Evolutionary conservation across 495 filamentous ascomycete genomes (phyloP).

Genomic region (Aspergillus panamensis): DNA sequence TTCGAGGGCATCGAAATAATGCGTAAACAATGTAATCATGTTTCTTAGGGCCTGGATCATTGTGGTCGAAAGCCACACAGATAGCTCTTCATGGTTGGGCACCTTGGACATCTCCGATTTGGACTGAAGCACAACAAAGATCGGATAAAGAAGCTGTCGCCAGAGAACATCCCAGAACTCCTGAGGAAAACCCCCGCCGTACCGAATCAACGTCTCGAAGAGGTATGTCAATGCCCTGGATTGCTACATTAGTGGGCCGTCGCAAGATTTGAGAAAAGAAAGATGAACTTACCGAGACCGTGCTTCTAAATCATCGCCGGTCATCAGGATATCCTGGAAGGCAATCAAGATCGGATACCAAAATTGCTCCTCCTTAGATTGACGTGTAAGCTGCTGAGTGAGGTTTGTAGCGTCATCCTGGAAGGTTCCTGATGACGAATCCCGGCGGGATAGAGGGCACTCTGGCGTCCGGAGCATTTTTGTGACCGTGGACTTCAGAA

Average conservation of each 20-base stretch:
- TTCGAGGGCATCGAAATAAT: slow-evolving; percentile 92
- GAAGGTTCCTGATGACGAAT: slow-evolving; percentile 32
- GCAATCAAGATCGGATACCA: slow-evolving; percentile 98
- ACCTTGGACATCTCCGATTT: slow-evolving; percentile 94
- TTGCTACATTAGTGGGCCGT: slow-evolving; percentile 7
- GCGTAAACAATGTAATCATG: slow-evolving; percentile 97
- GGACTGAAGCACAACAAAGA: slow-evolving; percentile 96
- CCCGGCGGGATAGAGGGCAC: slow-evolving; percentile 75
- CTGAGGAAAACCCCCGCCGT: slow-evolving; percentile 85
- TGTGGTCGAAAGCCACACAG: slow-evolving; percentile 98
- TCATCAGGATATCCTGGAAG: slow-evolving; percentile 99
- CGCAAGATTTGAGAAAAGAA: background rate
- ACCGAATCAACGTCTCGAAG: slow-evolving; percentile 85
- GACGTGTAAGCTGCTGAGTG: slow-evolving; percentile 47
- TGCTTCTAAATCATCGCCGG: slow-evolving; percentile 96
- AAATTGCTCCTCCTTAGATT: slow-evolving; percentile 89
- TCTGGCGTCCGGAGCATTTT: slow-evolving; percentile 96
- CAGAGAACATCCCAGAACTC: slow-evolving; percentile 99
- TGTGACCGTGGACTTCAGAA: slow-evolving; percentile 81
- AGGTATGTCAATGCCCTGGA: slow-evolving; percentile 85
- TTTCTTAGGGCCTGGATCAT: slow-evolving; percentile 98
- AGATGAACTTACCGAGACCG: slow-evolving; percentile 56
- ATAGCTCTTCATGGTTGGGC: slow-evolving; percentile 88
- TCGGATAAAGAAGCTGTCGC: slow-evolving; percentile 93
- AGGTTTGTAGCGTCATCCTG: slow-evolving; percentile 48